A percentile compares a stretch with the other conserved stretches of the same genome.
Conservation (phyloP, 2,329 filamentous ascomycete species). For the Botryotinia narcissicola region DNA sequence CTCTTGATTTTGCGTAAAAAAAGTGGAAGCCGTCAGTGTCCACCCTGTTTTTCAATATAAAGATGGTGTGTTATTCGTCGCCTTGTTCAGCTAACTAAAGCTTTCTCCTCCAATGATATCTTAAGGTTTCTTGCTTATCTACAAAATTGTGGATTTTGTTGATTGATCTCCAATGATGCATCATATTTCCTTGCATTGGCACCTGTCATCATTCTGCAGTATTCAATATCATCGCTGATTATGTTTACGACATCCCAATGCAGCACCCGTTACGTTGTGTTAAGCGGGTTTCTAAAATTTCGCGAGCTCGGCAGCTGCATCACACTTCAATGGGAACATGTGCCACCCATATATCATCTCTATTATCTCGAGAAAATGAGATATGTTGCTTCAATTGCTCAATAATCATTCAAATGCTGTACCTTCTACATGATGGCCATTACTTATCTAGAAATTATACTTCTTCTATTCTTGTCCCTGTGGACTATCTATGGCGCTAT, state of each 20-base stretch:
- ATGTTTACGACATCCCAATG: background rate
- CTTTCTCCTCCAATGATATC: background rate
- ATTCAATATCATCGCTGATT: background rate
- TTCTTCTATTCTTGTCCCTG: background rate
- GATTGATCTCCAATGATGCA: background rate
- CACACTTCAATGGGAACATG: background rate
- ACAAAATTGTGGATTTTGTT: background rate
- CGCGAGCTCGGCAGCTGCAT: background rate
- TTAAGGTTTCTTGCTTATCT: background rate
- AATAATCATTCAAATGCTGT: background rate
- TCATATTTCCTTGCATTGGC: background rate
- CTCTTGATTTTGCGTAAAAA: background rate
- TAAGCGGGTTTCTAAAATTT: background rate
- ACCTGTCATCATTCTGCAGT: background rate
- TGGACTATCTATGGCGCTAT: slow-evolving; percentile 20
- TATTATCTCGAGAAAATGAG: background rate
- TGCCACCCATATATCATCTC: background rate
- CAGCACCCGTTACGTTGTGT: background rate
- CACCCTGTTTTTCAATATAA: background rate
- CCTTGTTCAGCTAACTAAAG: background rate
- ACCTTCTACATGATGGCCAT: background rate
- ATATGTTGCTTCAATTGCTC: background rate
- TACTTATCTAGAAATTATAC: background rate
- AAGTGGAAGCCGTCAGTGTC: background rate
- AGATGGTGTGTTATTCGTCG: background rate